phyloP scores from a whole-genome alignment of 768 basidiomycete species.

The Phanerochaete carnosa region DNA sequence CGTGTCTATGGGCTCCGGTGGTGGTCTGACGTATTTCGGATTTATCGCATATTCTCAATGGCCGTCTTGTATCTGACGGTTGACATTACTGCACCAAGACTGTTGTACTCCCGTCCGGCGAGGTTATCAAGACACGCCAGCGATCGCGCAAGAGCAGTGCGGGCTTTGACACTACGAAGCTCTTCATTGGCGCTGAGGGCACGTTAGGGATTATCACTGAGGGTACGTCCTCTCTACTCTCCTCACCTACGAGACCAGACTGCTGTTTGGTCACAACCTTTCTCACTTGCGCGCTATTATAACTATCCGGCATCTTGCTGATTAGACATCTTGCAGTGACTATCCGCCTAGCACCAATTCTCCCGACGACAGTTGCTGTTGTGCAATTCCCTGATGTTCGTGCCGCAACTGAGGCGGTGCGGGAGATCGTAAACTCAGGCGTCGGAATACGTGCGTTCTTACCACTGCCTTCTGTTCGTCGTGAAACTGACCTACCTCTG shows the following conservation, averaged over 20 bases:
- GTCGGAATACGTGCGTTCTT: constrained; percentile 16
- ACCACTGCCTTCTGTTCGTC: constrained; percentile 11
- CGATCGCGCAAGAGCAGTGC: constrained; percentile 82
- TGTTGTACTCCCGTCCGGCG: constrained; percentile 79
- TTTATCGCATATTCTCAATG: no score
- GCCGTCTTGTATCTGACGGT: no score
- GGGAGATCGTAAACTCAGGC: constrained; percentile 57
- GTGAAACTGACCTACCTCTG: constrained; percentile 38
- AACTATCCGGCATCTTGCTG: background rate
- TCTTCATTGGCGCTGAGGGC: constrained; percentile 90
- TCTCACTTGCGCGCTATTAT: no score
- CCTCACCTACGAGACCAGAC: no score
- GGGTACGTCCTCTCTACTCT: constrained; percentile 35
- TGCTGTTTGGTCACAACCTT: background rate
- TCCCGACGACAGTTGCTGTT: constrained; percentile 86
- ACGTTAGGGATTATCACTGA: constrained; percentile 90
- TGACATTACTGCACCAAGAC: constrained; percentile 42
- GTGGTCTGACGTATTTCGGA: no score
- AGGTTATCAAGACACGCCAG: constrained; percentile 83
- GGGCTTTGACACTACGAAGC: constrained; percentile 83
- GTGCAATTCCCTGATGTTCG: constrained; percentile 82
- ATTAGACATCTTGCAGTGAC: constrained; percentile 49
- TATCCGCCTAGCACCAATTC: constrained; percentile 70
- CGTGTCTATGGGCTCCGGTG: no score
- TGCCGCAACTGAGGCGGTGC: constrained; percentile 75